Evolutionary conservation across 352 stramenopile species (phyloP), one percentile per base, ranked within the genome.

Genomic region (Thraustochytrium striatum): DNA sequence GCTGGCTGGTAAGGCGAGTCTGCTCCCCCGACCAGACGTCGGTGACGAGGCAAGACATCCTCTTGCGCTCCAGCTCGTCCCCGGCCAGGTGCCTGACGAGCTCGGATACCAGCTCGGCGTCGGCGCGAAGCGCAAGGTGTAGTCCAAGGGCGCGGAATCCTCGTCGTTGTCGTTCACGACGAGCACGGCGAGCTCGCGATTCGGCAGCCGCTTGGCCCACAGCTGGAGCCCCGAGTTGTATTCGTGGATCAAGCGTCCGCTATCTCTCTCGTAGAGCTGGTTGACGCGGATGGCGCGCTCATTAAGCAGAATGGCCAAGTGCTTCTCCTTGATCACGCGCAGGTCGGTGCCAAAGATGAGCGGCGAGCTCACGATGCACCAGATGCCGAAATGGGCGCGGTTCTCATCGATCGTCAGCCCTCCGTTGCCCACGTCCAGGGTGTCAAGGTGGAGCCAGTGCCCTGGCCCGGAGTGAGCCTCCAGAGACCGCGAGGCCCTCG

Each of bases 281-380:
- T 90, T 91, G 13, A 89, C 79, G 25, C 75, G 81, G 65, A 90
- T 89, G 21, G 86, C 53, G 35, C 87, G 83, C 33, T 57, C 39
- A 39, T 89, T 90, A 33, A 57, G 82, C 32, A 91, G 84, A 44
- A 89, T 89, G 57, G 83, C 78, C 57, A 88, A 38, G 25, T 72
- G 73, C 33, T 86, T 75, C 16, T 72, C 55, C 21, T 80, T 79
- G 30, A 81, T 47, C 7, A 41, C 55, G 28, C 83, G 78, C 39
- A 91, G 59, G 82, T 91, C 87, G 44, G 78, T 84, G 36, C 84
- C 84, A 36, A 91, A 79, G 33, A 91, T 70, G 7, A 91, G 79
- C 13, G 87, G 87, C 0, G 86, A 80, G 28, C 87, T 88, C 16
- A 90, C 81, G 16, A 92, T 59, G 21, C 58, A 79, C 87, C 87